These are phyloP conservation scores for Crithidia mellificae DNA, from an alignment of 208 protist species.

Conservation along the genomic window DNA sequence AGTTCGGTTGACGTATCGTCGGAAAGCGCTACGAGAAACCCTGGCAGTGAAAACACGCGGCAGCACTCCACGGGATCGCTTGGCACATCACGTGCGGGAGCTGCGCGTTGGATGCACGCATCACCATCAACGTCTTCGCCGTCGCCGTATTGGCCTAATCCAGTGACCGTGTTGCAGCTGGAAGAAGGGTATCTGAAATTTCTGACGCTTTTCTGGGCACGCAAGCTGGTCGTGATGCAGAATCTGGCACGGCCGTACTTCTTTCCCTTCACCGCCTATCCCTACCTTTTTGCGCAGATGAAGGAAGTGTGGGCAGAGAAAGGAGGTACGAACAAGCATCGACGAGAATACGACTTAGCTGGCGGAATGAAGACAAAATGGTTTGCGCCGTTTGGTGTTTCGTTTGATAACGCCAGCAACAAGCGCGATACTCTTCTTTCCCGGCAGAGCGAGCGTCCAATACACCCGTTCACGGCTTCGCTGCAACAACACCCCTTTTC, in stretches of 20 bases:
- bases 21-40: not conserved
- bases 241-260: slow-evolving; percentile 23
- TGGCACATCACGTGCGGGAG: no score
- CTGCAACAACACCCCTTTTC: no score
- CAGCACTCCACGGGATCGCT: no score
- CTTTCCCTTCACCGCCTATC: slow-evolving; percentile 24
- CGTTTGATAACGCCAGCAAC: no score
- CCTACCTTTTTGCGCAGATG: not conserved
- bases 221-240: not conserved
- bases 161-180: not conserved
- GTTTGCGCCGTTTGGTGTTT: not conserved
- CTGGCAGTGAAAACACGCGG: no score
- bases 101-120: no score
- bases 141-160: slow-evolving; percentile 6
- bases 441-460: no score
- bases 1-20: not conserved
- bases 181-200: not conserved
- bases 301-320: no score
- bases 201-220: slow-evolving; percentile 21
- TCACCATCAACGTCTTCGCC: not conserved
- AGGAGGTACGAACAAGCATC: no score
- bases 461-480: no score
- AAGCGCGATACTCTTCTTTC: no score
- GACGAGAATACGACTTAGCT: no score
- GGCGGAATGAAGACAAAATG: not conserved